Evolutionary conservation across 2,329 filamentous ascomycete genomes (phyloP).

Genomic region (Didymella sp.): DNA sequence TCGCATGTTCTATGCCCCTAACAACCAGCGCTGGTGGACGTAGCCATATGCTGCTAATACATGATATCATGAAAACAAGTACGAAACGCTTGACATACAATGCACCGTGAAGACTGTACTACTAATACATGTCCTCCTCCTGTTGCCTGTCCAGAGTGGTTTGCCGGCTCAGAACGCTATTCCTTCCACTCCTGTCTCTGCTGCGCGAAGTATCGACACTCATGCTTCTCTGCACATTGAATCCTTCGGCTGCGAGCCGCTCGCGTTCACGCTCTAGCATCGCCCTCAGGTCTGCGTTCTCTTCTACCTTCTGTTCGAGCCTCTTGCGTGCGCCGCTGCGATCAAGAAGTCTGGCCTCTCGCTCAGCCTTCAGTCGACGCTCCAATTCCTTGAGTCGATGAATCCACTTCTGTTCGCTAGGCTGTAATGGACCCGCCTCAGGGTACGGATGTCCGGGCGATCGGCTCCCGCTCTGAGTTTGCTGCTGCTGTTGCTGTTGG

Average conservation of each 20-base stretch:
- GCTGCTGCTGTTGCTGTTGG: slow-evolving; percentile 28
- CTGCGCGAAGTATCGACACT: slow-evolving; percentile 27
- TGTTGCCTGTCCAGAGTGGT: slow-evolving; percentile 8
- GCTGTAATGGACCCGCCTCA: slow-evolving; percentile 49
- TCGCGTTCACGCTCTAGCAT: slow-evolving; percentile 67
- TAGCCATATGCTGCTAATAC: slow-evolving; percentile 14
- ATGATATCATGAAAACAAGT: slow-evolving; percentile 4
- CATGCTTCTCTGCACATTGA: slow-evolving; percentile 26
- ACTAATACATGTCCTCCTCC: slow-evolving; percentile 20
- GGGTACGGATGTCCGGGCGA: slow-evolving; percentile 43
- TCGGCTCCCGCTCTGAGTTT: slow-evolving; percentile 6
- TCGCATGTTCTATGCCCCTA: neutral
- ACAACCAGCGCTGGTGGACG: slow-evolving; percentile 3
- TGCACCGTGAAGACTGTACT: neutral
- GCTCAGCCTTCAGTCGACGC: slow-evolving; percentile 84
- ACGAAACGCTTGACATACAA: neutral
- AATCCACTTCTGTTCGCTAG: slow-evolving; percentile 78
- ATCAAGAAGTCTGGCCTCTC: slow-evolving; percentile 85
- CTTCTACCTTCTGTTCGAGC: slow-evolving; percentile 74
- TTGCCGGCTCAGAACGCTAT: slow-evolving; percentile 33
- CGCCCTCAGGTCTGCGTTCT: slow-evolving; percentile 73
- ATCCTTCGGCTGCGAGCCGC: slow-evolving; percentile 30
- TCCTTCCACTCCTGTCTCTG: slow-evolving; percentile 21
- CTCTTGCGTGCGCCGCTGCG: slow-evolving; percentile 81
- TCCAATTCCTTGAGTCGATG: slow-evolving; percentile 87